Conservation (phyloP, 331 rosid species). For the Acacia pycnantha region DNA sequence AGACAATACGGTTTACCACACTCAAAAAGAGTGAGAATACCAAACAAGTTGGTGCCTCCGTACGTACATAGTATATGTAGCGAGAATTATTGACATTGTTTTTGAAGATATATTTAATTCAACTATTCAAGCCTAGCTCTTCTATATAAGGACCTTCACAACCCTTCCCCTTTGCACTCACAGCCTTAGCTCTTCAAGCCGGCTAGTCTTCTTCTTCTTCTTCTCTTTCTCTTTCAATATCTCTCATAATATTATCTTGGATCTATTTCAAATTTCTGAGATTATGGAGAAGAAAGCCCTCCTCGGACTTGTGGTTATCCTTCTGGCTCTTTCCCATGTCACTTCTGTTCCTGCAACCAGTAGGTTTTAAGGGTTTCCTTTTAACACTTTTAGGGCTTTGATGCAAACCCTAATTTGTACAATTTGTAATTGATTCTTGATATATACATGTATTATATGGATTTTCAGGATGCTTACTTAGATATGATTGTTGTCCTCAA, state of each 20-base stretch:
- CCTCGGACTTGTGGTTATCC: constrained; percentile 5
- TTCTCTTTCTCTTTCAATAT: not conserved
- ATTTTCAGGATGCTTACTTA: not conserved
- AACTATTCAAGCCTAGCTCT: not conserved
- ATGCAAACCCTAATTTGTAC: not conserved
- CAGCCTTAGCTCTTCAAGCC: constrained; percentile 15
- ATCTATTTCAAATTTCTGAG: not conserved
- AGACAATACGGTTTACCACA: not conserved
- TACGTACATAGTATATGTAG: not conserved
- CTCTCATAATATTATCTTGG: not conserved
- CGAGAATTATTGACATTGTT: not conserved
- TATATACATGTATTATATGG: not conserved
- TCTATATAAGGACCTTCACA: constrained; percentile 26
- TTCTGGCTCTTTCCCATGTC: constrained; percentile 27
- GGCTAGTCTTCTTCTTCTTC: constrained; percentile 8
- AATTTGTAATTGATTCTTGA: too few relatives aligned
- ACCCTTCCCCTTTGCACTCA: constrained; percentile 17
- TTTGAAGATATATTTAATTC: constrained; percentile 22
- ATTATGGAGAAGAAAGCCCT: constrained; percentile 37
- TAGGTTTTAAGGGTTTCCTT: constrained; percentile 34
- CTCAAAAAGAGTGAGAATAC: not conserved
- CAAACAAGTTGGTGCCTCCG: not conserved
- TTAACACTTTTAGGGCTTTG: not conserved
- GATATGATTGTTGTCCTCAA: constrained; percentile 7
- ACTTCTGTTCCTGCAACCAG: constrained; percentile 34